These are phyloP conservation scores for Phaeotremella skinneri DNA, from an alignment of 768 basidiomycete species.

Conservation along the genomic window DNA sequence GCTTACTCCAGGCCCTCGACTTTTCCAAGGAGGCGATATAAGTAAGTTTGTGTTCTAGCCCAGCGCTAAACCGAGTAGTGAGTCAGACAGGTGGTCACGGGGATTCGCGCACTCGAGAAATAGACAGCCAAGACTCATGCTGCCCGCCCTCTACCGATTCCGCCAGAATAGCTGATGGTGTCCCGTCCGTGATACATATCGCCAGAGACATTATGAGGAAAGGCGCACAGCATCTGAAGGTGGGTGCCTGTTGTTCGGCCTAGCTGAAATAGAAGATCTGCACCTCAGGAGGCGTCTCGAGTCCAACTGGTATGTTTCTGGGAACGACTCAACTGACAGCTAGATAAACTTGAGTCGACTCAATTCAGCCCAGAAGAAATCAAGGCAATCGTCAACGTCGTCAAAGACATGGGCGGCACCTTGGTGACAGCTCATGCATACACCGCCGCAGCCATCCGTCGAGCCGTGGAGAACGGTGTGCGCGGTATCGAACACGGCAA, in stretches of 20 bases:
- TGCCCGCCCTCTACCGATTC: slow-evolving; percentile 49
- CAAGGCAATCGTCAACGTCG: slow-evolving; percentile 40
- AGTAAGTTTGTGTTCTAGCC: not conserved
- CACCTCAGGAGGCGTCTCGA: slow-evolving; percentile 28
- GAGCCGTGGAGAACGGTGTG: slow-evolving; percentile 57
- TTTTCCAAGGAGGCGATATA: slow-evolving; percentile 52
- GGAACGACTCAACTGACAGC: slow-evolving; percentile 20
- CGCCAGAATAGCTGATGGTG: slow-evolving; percentile 53
- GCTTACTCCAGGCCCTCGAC: slow-evolving; percentile 52
- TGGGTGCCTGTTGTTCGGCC: not conserved
- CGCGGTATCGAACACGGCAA: slow-evolving; percentile 58
- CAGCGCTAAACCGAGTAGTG: slow-evolving; percentile 39
- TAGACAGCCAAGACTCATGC: slow-evolving; percentile 49
- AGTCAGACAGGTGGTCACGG: slow-evolving; percentile 56
- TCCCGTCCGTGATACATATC: slow-evolving; percentile 53
- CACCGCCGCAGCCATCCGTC: slow-evolving; percentile 55
- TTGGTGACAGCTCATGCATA: slow-evolving; percentile 50
- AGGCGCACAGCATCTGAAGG: slow-evolving; percentile 56
- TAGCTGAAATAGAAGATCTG: slow-evolving; percentile 41
- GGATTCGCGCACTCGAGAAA: slow-evolving; percentile 44
- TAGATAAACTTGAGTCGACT: slow-evolving; percentile 22
- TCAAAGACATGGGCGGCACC: not conserved
- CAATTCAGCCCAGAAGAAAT: slow-evolving; percentile 33
- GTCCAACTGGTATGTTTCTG: not conserved
- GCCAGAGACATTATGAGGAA: slow-evolving; percentile 53